These are phyloP conservation scores for Pythium phragmitis DNA, from an alignment of 352 stramenopile species.

Conservation along the genomic window DNA sequence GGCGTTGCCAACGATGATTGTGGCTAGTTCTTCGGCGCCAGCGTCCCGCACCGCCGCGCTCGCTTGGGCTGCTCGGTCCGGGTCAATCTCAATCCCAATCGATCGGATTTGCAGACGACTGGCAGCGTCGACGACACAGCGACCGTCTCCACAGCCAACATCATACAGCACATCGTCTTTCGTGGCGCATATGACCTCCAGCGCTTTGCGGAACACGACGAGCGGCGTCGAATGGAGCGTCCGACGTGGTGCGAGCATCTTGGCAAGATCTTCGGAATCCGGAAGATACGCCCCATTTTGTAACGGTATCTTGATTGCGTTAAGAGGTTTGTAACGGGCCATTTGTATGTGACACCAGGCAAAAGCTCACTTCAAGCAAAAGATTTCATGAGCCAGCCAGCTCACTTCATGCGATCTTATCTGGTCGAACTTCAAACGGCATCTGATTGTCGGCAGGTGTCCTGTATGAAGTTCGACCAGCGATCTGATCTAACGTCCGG, in stretches of 20 bases:
- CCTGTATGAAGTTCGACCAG: no score
- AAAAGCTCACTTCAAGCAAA: no score
- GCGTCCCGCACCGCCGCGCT: conserved; percentile 22
- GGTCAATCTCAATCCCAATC: conserved; percentile 69
- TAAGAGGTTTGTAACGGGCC: conserved; percentile 10
- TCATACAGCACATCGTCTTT: conserved; percentile 66
- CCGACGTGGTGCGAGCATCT: conserved; percentile 76
- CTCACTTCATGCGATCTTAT: no score
- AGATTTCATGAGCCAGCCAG: no score
- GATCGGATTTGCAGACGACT: conserved; percentile 44
- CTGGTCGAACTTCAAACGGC: no score
- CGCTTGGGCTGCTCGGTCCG: conserved; percentile 36
- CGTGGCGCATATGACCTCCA: conserved; percentile 45
- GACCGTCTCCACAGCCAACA: conserved; percentile 76
- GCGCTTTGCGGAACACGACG: conserved; percentile 51
- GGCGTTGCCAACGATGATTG: conserved; percentile 65
- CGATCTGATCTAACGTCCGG: no score
- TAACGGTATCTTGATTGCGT: not conserved
- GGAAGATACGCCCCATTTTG: no score
- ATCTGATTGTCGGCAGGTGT: no score
- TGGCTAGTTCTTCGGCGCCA: conserved; percentile 52
- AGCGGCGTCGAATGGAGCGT: conserved; percentile 80
- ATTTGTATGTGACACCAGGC: no score
- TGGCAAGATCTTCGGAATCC: no score
- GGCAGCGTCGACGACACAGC: conserved; percentile 65